Evolutionary conservation across 805 yeast species (phyloP).

Genomic region (Isabelozyma heimii): DNA sequence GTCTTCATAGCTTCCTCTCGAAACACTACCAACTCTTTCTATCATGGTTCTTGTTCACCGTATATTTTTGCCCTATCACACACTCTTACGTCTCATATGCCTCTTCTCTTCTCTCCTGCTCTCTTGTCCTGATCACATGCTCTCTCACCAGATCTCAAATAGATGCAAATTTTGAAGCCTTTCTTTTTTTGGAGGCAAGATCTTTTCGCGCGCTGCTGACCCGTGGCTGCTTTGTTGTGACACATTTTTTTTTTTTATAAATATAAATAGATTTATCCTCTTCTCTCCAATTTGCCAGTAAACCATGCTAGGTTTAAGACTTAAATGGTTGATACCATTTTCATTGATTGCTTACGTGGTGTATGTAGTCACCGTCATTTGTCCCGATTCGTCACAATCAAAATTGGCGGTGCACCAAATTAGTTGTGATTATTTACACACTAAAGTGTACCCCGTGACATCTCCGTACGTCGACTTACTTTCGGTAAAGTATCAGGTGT

Average conservation of each 20-base stretch:
- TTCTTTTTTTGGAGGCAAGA: no score
- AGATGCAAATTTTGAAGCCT: background rate
- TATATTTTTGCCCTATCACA: no score
- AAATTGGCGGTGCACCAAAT: background rate
- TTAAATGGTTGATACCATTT: conserved; percentile 5
- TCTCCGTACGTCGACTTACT: background rate
- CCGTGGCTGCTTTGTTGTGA: background rate
- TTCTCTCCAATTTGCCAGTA: background rate
- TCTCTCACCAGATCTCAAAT: background rate
- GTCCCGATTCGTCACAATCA: background rate
- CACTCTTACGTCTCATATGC: no score
- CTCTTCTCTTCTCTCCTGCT: no score
- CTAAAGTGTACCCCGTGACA: background rate
- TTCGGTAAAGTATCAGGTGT: background rate
- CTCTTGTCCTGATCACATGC: background rate
- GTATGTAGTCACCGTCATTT: conserved; percentile 4
- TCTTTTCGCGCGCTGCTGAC: no score
- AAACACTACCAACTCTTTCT: no score
- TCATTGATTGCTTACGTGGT: conserved; percentile 4
- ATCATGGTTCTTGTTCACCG: no score
- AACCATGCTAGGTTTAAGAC: conserved; percentile 1
- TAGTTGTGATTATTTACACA: background rate
- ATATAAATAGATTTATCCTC: background rate
- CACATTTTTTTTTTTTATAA: background rate
- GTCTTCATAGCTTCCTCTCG: no score